phyloP scores from a whole-genome alignment of 768 basidiomycete species.

The Xerocomellus chrysenteron region DNA sequence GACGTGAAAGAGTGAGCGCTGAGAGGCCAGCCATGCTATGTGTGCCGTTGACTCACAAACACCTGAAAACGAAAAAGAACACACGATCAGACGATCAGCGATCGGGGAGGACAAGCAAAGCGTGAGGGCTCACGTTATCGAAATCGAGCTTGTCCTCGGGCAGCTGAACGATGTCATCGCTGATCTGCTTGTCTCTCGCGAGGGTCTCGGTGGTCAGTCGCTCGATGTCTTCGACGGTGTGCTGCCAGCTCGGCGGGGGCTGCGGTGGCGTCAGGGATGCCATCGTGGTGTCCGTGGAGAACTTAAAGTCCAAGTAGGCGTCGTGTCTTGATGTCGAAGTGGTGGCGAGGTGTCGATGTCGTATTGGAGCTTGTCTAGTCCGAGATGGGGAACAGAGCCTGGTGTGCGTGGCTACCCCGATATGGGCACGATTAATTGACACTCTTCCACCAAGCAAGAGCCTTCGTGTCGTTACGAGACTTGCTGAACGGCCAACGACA shows the following conservation, averaged over 20 bases:
- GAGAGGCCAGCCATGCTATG: background rate
- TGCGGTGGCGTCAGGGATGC: slow-evolving; percentile 66
- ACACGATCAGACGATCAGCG: background rate
- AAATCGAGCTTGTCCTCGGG: slow-evolving; percentile 60
- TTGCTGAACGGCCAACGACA: background rate
- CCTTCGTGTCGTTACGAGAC: background rate
- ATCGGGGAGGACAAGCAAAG: background rate
- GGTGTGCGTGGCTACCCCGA: background rate
- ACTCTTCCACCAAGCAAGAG: background rate
- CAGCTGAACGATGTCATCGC: slow-evolving; percentile 63
- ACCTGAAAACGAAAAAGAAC: slow-evolving; percentile 45
- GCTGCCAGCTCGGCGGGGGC: slow-evolving; percentile 64
- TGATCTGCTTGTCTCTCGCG: slow-evolving; percentile 50
- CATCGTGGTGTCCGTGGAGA: slow-evolving; percentile 25
- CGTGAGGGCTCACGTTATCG: slow-evolving; percentile 50
- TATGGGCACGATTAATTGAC: background rate
- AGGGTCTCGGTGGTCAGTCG: slow-evolving; percentile 60
- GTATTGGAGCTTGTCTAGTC: background rate
- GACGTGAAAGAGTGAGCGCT: slow-evolving; percentile 7
- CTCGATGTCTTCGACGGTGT: slow-evolving; percentile 61
- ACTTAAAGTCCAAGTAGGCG: background rate
- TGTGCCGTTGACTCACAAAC: slow-evolving; percentile 54
- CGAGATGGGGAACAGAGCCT: background rate
- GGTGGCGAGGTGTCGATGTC: slow-evolving; percentile 7
- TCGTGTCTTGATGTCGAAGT: slow-evolving; percentile 4